Evolutionary conservation across 2,329 filamentous ascomycete genomes (phyloP), one percentile per base, ranked within the genome.

Genomic region (Trichoderma sp.): DNA sequence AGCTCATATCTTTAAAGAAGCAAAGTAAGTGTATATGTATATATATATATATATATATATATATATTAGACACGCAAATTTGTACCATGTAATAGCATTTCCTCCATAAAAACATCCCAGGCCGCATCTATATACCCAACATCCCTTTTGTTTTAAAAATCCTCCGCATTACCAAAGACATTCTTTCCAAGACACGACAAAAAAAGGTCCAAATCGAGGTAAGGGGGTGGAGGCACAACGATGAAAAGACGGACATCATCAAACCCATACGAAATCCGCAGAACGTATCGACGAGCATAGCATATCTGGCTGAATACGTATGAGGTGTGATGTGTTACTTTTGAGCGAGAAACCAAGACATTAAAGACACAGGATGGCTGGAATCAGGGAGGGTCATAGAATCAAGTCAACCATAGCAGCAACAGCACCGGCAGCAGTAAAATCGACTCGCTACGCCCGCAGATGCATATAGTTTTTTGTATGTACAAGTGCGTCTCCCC

Each of bases 401-500:
- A 56, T 30, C 63, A 66, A 66, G 26, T 21, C 51, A 56, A 28
- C 47, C n/a, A 7, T 21, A n/a, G 18, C 21, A 36, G 57, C 36
- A 69, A 36, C 24, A 58, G 65, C 26, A 60, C 53, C 6, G 15
- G 56, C 7, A 36, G 39, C 26, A 61, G 26, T 26, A 53, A 53
- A 68, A 47, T 5, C 39, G 21, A 61, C 39, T 70, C 66, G 66
- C 66, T 70, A 70, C 39, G 57, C 56, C 64, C 39, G 30, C 32
- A 70, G 57, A 70, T 70, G 64, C 66, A 61, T 53, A 70, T 69
- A 28, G 21, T 11, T 36, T 53, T 56, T 47, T 26, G n/a, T 69
- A 69, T 69, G 66, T 69, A 69, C 66, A 69, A 69, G 56, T 51
- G 66, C 66, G 57, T 61, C 56, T 61, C 28, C 21, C 9, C 18